Conservation (phyloP, 169 alveolate genomes). For the Eimeria zaria region DNA sequence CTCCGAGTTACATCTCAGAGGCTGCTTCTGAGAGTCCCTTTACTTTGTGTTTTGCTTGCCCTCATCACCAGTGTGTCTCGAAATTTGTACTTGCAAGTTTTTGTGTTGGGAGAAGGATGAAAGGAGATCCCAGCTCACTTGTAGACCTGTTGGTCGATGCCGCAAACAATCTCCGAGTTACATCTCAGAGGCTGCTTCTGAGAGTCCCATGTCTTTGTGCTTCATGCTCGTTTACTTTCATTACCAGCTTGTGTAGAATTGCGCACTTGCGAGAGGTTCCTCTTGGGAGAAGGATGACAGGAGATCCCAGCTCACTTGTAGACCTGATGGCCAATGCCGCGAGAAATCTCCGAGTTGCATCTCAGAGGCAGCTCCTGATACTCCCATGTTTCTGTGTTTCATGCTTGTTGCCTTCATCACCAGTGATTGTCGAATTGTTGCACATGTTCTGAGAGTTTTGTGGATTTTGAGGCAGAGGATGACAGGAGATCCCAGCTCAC, state of each 20-base stretch:
- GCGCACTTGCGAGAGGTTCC: neutral
- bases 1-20: constrained; percentile 56
- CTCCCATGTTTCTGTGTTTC: neutral
- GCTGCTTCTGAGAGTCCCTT: constrained; percentile 43
- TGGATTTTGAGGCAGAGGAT: constrained; percentile 56
- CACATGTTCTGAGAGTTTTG: neutral
- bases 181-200: constrained; percentile 21
- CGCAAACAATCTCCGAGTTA: constrained; percentile 85
- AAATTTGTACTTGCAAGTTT: neutral
- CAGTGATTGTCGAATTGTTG: neutral
- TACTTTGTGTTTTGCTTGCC: neutral
- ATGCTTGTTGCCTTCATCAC: neutral
- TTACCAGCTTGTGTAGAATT: neutral
- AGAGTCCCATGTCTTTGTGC: neutral
- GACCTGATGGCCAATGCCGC: constrained; percentile 86
- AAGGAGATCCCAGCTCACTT: constrained; percentile 92
- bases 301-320: constrained; percentile 92
- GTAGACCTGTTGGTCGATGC: constrained; percentile 85
- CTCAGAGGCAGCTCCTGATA: constrained; percentile 9
- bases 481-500: constrained; percentile 92
- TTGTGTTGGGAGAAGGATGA: constrained; percentile 86
- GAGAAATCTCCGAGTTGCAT: constrained; percentile 83
- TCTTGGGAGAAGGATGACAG: constrained; percentile 87
- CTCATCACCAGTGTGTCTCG: neutral
- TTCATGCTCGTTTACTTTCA: too few relatives aligned